Evolutionary conservation across 768 basidiomycete genomes (phyloP).

Genomic region (Kwoniella dendrophila): DNA sequence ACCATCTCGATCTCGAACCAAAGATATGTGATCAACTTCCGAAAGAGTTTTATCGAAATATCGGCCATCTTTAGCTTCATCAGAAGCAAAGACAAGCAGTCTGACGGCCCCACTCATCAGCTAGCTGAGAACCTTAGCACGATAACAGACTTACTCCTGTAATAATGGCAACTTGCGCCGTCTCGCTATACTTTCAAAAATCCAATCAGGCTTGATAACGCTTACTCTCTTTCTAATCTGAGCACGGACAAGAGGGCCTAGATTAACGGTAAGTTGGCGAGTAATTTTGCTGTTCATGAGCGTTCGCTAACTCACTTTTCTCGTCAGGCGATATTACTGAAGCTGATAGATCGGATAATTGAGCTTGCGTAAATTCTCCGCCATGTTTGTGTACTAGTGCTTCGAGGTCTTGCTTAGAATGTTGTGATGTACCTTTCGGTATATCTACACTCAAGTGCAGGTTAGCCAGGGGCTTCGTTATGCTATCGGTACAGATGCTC

Average conservation of each 20-base stretch:
- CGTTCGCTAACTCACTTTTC: slow-evolving; percentile 69
- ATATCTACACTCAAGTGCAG: slow-evolving; percentile 17
- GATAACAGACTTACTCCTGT: slow-evolving; percentile 64
- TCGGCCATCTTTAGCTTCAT: slow-evolving; percentile 40
- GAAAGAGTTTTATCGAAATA: slow-evolving; percentile 41
- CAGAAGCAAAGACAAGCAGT: slow-evolving; percentile 45
- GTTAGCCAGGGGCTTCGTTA: not conserved
- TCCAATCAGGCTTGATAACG: slow-evolving; percentile 79
- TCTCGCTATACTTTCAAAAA: slow-evolving; percentile 71
- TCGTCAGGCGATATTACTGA: slow-evolving; percentile 68
- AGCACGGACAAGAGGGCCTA: slow-evolving; percentile 55
- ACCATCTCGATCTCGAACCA: slow-evolving; percentile 39
- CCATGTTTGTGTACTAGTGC: slow-evolving; percentile 58
- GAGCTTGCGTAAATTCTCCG: slow-evolving; percentile 53
- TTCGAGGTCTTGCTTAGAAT: slow-evolving; percentile 73
- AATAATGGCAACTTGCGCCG: slow-evolving; percentile 65
- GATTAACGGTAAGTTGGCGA: not conserved
- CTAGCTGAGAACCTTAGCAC: not conserved
- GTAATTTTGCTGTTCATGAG: too few relatives aligned
- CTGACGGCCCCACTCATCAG: slow-evolving; percentile 18
- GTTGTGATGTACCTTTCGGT: slow-evolving; percentile 64
- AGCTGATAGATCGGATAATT: slow-evolving; percentile 44
- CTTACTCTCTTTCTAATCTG: slow-evolving; percentile 69
- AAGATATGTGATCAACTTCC: slow-evolving; percentile 37
- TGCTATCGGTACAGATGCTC: slow-evolving; percentile 40